Conservation (phyloP, 768 basidiomycete species). For the Pulveroboletus sp. region DNA sequence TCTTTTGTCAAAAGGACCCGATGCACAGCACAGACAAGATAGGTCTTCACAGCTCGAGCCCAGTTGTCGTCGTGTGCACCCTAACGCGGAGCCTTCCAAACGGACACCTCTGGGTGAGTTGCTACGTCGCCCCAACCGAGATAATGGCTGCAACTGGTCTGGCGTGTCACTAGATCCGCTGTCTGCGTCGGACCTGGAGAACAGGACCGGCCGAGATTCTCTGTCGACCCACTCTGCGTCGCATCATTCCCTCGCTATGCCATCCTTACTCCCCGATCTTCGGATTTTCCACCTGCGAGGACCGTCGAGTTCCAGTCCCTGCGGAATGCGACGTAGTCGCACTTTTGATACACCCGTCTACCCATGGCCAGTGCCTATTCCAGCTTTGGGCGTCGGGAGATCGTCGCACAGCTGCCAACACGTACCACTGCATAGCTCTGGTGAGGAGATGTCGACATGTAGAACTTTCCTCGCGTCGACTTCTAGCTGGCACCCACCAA, state of each 20-base stretch:
- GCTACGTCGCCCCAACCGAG: background rate
- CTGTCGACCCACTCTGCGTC: slow-evolving; percentile 4
- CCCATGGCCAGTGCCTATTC: slow-evolving; percentile 23
- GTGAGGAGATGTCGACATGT: slow-evolving; percentile 8
- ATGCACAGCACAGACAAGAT: slow-evolving; percentile 18
- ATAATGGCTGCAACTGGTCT: background rate
- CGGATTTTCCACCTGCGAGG: slow-evolving; percentile 4
- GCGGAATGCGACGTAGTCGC: slow-evolving; percentile 7
- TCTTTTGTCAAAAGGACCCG: slow-evolving; percentile 10
- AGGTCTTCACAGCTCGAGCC: slow-evolving; percentile 6
- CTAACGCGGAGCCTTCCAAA: slow-evolving; percentile 2
- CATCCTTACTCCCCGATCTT: slow-evolving; percentile 14
- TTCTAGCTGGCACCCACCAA: slow-evolving; percentile 10
- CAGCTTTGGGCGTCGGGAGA: background rate
- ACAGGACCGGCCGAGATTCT: slow-evolving; percentile 6
- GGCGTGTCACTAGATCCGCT: slow-evolving; percentile 21
- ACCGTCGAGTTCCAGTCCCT: slow-evolving; percentile 8
- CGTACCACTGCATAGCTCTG: slow-evolving; percentile 8
- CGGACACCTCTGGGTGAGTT: slow-evolving; percentile 27
- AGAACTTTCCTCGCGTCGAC: slow-evolving; percentile 2
- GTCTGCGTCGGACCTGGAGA: slow-evolving; percentile 20
- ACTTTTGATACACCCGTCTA: slow-evolving; percentile 8
- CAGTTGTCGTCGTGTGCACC: slow-evolving; percentile 16
- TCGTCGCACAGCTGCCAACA: slow-evolving; percentile 2
- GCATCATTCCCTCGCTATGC: slow-evolving; percentile 9